phyloP scores from a whole-genome alignment of 1,284 basidiomycete genomes.

The Mycena sp. region DNA sequence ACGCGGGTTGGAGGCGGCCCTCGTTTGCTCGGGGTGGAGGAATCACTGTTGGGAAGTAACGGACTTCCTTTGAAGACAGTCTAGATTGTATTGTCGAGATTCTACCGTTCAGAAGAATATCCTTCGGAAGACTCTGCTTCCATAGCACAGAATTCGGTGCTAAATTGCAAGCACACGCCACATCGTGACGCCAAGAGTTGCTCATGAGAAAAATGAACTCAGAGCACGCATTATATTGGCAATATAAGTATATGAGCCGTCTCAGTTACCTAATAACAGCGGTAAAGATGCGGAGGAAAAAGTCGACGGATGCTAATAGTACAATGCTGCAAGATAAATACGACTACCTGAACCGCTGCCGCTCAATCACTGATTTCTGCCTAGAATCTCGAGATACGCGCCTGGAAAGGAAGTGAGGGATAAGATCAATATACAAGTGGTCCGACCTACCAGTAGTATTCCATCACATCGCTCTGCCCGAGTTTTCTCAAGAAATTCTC shows the following conservation, averaged over 20 bases:
- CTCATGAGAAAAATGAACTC: too few relatives aligned
- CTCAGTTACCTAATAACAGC: background rate
- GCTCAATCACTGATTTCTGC: constrained; percentile 68
- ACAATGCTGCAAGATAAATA: constrained; percentile 18
- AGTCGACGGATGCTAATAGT: constrained; percentile 8
- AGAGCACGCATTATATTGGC: too few relatives aligned
- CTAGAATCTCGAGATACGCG: constrained; percentile 63
- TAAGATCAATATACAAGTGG: too few relatives aligned
- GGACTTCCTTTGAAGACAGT: constrained; percentile 61
- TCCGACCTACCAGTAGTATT: constrained; percentile 84
- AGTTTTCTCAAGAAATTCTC: constrained; percentile 88
- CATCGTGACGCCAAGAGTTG: too few relatives aligned
- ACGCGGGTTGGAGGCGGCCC: constrained; percentile 94
- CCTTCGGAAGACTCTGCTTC: too few relatives aligned
- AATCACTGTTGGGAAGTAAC: constrained; percentile 62
- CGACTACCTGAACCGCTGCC: constrained; percentile 44
- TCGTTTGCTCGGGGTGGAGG: constrained; percentile 64
- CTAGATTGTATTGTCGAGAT: constrained; percentile 15
- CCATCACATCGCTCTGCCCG: constrained; percentile 88
- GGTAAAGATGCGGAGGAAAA: background rate
- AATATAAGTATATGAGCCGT: background rate
- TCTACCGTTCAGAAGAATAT: background rate
- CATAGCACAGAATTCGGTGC: constrained; percentile 5
- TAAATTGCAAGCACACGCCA: background rate
- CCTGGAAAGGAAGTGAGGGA: constrained; percentile 51